Conservation (phyloP, 768 basidiomycete species). For the Tulasnella sp. region DNA sequence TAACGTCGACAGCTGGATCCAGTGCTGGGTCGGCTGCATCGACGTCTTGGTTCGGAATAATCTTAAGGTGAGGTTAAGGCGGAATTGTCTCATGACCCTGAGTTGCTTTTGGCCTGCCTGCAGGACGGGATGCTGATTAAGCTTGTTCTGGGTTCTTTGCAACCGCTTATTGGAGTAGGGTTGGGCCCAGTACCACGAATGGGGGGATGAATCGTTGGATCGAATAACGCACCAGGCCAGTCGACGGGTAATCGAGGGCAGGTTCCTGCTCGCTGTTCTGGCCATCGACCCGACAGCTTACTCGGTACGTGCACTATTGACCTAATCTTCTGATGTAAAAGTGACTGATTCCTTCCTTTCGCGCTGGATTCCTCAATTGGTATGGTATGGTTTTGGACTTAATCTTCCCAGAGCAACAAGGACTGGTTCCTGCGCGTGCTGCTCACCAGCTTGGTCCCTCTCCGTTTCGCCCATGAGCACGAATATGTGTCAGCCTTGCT, state of each 20-base stretch:
- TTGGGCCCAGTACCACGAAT: slow-evolving; percentile 48
- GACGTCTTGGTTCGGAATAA: slow-evolving; percentile 46
- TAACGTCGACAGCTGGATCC: slow-evolving; percentile 47
- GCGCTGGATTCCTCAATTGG: neutral
- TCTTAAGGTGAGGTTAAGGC: slow-evolving; percentile 28
- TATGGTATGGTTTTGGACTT: neutral
- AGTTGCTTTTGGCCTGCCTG: neutral
- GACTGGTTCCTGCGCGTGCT: slow-evolving; percentile 26
- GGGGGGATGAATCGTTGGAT: slow-evolving; percentile 43
- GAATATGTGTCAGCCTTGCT: slow-evolving; percentile 48
- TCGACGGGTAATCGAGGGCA: slow-evolving; percentile 48
- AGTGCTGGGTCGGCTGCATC: slow-evolving; percentile 65
- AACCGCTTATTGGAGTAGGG: slow-evolving; percentile 29
- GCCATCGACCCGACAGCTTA: slow-evolving; percentile 52
- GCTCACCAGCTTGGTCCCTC: slow-evolving; percentile 40
- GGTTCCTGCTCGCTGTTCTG: slow-evolving; percentile 47
- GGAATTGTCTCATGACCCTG: neutral
- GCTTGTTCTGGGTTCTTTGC: neutral
- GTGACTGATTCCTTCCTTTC: neutral
- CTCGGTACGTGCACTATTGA: slow-evolving; percentile 30
- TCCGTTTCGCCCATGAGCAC: slow-evolving; percentile 41
- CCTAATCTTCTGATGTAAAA: neutral
- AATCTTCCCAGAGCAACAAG: neutral
- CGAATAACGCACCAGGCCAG: slow-evolving; percentile 40
- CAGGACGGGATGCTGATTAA: neutral